A percentile compares a stretch with the other conserved stretches of the same genome.
phyloP scores from a whole-genome alignment of 2,329 filamentous ascomycete genomes.

The Phaeosphaeriaceae sp. region DNA sequence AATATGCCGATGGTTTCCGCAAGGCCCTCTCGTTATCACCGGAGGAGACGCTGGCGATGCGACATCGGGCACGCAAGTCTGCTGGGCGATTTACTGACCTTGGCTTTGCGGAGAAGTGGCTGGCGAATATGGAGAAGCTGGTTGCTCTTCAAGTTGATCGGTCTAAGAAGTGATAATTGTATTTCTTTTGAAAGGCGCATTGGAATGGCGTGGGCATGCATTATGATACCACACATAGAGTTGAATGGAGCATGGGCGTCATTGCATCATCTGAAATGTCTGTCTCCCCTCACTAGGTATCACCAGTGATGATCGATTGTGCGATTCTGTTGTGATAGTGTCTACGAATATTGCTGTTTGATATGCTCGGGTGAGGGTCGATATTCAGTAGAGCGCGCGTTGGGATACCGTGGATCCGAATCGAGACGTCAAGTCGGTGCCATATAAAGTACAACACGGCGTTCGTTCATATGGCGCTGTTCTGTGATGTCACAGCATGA shows the following conservation, averaged over 20 bases:
- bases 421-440: no score
- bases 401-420: no score
- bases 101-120: conserved; percentile 82
- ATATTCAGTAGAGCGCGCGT: no score
- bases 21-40: conserved; percentile 73
- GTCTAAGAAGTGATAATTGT: conserved; percentile 10
- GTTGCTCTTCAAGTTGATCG: conserved; percentile 56
- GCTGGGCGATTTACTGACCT: conserved; percentile 87
- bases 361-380: no score
- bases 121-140: conserved; percentile 74
- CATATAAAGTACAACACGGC: no score
- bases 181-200: background rate
- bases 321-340: no score
- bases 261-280: no score
- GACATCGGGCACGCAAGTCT: conserved; percentile 76
- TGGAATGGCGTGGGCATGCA: background rate
- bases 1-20: conserved; percentile 83
- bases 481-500: no score
- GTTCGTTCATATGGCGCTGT: no score
- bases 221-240: conserved; percentile 6
- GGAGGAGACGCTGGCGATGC: conserved; percentile 73
- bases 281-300: no score
- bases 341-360: no score
- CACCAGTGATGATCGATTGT: no score
- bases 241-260: background rate